phyloP scores from a whole-genome alignment of 139 green algal genomes.

The Volvox africanus region DNA sequence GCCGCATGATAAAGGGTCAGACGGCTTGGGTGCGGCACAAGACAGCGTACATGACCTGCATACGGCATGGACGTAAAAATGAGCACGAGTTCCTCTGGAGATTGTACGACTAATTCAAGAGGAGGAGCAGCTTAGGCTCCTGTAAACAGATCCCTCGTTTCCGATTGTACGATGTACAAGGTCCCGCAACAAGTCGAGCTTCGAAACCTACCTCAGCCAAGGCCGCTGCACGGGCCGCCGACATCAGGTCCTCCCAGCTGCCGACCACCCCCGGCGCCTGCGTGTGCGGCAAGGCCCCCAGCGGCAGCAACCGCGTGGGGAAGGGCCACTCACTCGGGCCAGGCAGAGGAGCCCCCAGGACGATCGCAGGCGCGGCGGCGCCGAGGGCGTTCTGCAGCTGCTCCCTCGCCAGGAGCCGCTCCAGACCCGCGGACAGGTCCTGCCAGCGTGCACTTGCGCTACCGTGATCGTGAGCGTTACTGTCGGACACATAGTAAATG shows the following conservation, averaged over 20 bases:
- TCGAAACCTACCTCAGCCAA: background rate
- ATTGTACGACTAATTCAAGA: too few relatives aligned
- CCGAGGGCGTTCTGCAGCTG: slow-evolving; percentile 20
- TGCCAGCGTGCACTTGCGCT: background rate
- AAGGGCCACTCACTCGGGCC: background rate
- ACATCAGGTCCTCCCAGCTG: slow-evolving; percentile 24
- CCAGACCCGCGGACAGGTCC: slow-evolving; percentile 13
- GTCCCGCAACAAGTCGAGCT: too few relatives aligned
- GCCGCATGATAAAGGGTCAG: too few relatives aligned
- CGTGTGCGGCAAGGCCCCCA: background rate
- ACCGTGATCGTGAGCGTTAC: too few relatives aligned
- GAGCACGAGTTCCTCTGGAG: too few relatives aligned
- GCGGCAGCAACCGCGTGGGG: background rate
- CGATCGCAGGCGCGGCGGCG: background rate
- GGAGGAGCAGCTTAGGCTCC: too few relatives aligned
- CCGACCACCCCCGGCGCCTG: background rate
- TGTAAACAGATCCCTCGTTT: background rate
- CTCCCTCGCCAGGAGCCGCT: background rate
- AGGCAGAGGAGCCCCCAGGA: background rate
- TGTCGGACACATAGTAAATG: too few relatives aligned
- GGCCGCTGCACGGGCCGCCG: background rate
- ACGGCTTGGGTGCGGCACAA: too few relatives aligned
- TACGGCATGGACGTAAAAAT: too few relatives aligned
- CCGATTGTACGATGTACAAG: background rate
- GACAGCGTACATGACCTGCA: too few relatives aligned